Evolutionary conservation across 1,139 yeast genomes (phyloP).

Genomic region (Suhomyces wounanorum): DNA sequence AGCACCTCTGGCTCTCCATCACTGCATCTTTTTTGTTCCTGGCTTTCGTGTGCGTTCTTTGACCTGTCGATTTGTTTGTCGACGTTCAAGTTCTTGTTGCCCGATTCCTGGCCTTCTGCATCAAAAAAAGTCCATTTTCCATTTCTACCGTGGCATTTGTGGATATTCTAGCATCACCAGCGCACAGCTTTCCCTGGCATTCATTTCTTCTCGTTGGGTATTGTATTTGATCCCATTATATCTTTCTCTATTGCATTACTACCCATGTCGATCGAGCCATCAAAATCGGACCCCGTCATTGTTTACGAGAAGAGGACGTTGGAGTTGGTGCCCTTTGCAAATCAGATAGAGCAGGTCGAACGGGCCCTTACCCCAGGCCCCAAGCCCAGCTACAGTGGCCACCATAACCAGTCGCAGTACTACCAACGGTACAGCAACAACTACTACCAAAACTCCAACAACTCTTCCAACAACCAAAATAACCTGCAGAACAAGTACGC

Average conservation of each 20-base stretch:
- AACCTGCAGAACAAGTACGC: conserved; percentile 28
- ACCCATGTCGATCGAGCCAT: conserved; percentile 5
- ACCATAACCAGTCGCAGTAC: conserved; percentile 8
- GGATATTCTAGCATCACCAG: background rate
- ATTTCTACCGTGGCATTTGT: background rate
- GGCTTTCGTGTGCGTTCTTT: background rate
- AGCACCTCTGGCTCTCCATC: background rate
- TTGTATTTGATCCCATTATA: background rate
- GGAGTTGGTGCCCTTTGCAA: conserved; percentile 32
- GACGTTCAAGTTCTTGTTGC: background rate
- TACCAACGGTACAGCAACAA: conserved; percentile 9
- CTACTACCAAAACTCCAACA: conserved; percentile 11
- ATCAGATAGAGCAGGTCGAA: conserved; percentile 33
- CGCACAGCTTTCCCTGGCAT: background rate
- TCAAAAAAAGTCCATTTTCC: background rate
- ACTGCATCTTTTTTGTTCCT: background rate
- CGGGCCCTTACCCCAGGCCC: conserved; percentile 15
- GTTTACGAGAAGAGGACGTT: conserved; percentile 31
- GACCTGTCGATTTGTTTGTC: background rate
- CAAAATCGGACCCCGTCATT: background rate
- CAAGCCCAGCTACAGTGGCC: conserved; percentile 11
- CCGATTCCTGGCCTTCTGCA: background rate
- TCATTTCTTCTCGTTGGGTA: background rate
- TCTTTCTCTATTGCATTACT: conserved; percentile 10
- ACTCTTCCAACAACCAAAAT: conserved; percentile 7